Conservation (phyloP, 2,329 filamentous ascomycete genomes). For the Hypoxylon rubiginosum region DNA sequence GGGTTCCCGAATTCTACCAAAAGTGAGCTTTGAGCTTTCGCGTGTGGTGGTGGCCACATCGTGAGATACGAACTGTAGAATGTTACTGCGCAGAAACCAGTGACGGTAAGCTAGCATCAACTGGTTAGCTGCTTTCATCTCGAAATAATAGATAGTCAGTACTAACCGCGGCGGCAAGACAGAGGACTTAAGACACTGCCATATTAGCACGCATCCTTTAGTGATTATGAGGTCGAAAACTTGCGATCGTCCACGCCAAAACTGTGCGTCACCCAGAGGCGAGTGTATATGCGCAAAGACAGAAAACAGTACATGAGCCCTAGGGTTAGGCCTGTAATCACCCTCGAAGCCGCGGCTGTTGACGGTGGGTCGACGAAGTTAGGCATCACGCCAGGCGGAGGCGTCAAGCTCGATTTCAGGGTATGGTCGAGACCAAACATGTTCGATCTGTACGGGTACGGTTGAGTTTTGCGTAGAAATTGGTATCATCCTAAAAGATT, state of each 20-base stretch:
- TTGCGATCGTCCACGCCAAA: conserved; percentile 41
- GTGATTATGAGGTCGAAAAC: not conserved
- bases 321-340: conserved; percentile 37
- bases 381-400: conserved; percentile 37
- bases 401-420: conserved; percentile 29
- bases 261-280: conserved; percentile 26
- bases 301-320: conserved; percentile 41
- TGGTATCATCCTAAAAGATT: not conserved
- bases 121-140: not conserved
- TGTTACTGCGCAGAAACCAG: conserved; percentile 34
- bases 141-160: not conserved
- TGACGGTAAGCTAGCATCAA: conserved; percentile 30
- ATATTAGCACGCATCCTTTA: conserved; percentile 23
- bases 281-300: conserved; percentile 40
- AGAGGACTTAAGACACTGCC: conserved; percentile 29
- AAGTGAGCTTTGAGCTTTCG: not conserved
- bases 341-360: conserved; percentile 20
- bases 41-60: not conserved
- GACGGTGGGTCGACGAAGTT: conserved; percentile 36
- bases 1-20: conserved; percentile 35
- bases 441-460: not conserved
- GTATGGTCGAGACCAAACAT: conserved; percentile 18
- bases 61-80: conserved; percentile 33
- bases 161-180: conserved; percentile 40
- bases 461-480: not conserved